Evolutionary conservation across 2,329 filamentous ascomycete species (phyloP), one percentile per base, ranked within the genome.

Genomic region (Lecanicillium sp.): DNA sequence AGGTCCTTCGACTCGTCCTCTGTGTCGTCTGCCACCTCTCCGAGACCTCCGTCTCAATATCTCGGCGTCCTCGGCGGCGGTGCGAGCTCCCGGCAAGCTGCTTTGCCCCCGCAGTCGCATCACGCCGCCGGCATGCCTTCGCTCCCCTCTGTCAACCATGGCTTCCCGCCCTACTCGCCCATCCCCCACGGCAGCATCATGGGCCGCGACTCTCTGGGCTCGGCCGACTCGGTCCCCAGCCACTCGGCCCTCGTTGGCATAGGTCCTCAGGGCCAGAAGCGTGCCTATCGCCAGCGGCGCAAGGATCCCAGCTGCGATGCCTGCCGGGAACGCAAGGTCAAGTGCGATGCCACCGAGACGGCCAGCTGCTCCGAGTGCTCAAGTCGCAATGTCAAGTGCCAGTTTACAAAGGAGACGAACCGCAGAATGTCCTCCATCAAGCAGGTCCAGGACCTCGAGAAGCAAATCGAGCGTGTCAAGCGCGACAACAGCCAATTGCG

Each of bases 341-440:
- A 84, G 73, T 98, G 92, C 60, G 92, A 98, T 67, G 92, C 92
- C 22, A 96, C 92, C 13, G 92, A 96, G 58, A 95, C 86, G 14
- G 82, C 85, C 9, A 95, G 90, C 62, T 98, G 92, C 60, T 95
- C 92, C 2, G 92, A 98, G 63, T 98, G 92, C 64, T 92, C 87
- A 4, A 95, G 89, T 58, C 82, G 92, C 48, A 94, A 90, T 56
- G 90, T 96, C 48, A 94, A 94, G 60, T 98, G 92, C 57, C 90
- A 96, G 56, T 98, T 98, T 58, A 98, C 92, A 35, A 98, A 98
- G 64, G 92, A 98, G 63, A 98, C 92, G 11, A 98, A 98, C 59
- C 77, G 92, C 43, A 80, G 92, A 45, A 98, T 98, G 92, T 96
- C 92, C 14, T 96, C 90, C 2, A 96, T 96, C 65, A 98, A 96